Evolutionary conservation across 192 early-diverging fungal genomes (phyloP), one percentile per base, ranked within the genome.

Genomic region (Kappamyces sp.): DNA sequence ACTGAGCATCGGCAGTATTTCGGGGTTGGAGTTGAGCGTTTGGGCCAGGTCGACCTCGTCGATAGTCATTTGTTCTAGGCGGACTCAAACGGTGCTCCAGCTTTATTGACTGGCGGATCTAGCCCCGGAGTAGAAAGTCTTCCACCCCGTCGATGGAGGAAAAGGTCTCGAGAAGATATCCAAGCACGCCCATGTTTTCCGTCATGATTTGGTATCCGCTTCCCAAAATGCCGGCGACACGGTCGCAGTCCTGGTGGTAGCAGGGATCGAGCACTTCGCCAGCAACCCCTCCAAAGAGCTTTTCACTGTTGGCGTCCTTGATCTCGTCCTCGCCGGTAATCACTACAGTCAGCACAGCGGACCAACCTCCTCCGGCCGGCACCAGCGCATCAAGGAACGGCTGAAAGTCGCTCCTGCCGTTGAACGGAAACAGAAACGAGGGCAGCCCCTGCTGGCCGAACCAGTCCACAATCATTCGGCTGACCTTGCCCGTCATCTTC

Each of bases 141-240:
- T 66, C 54, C 7, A 68, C 22, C 15, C 63, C 49, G 2, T 45
- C 32, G 5, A 59, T 48, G 12, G 49, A 36, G 6, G 61, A 50
- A 68, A 65, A 64, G 29, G 57, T 37, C 5, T 48, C 40, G 29
- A 69, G 22, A 6, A 57, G 38, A 47, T 65, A 38, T 1, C 30
- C 67, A 15, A 69, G 52, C 37, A 62, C 67, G n/a, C 49, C 58
- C 62, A 69, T 33, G 59, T 69, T 69, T 45, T 69, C 55, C 11
- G 49, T 50, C 49, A 69, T 45, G 9, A 69, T 47, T 2, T 12
- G n/a, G 7, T 11, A 11, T 30, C 67, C 67, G 40, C 53, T 39
- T 34, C 62, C 67, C 1, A 45, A 37, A 31, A 69, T 30, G 31
- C 15, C 40, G 7, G 37, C 62, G 3, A 64, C 50, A 0, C 54